phyloP scores from a whole-genome alignment of 768 basidiomycete genomes.

The Rhizopogon salebrosus region DNA sequence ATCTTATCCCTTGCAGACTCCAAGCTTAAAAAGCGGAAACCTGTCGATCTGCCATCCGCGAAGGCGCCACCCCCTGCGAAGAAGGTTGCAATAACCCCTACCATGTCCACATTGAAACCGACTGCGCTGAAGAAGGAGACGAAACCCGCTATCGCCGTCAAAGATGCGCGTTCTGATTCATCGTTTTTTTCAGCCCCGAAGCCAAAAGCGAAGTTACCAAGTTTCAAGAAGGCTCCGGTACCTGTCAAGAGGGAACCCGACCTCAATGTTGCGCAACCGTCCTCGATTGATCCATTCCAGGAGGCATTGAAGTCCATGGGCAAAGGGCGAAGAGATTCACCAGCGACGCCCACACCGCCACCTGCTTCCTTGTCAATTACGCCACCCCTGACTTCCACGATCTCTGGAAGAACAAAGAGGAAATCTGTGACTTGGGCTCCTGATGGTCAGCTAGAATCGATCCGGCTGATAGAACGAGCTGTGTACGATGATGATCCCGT shows the following conservation, averaged over 20 bases:
- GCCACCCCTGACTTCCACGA: constrained; percentile 30
- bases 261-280: constrained; percentile 66
- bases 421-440: constrained; percentile 79
- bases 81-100: constrained; percentile 47
- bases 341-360: constrained; percentile 57
- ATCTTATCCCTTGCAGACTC: constrained; percentile 34
- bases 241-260: constrained; percentile 47
- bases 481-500: constrained; percentile 85
- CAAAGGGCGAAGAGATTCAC: constrained; percentile 57
- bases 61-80: constrained; percentile 57
- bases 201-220: constrained; percentile 77
- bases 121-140: constrained; percentile 56
- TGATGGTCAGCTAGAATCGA: constrained; percentile 65
- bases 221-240: constrained; percentile 74
- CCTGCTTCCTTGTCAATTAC: constrained; percentile 23
- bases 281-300: constrained; percentile 75
- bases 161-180: constrained; percentile 80
- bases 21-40: constrained; percentile 74
- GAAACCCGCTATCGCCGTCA: constrained; percentile 36
- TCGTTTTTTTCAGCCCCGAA: constrained; percentile 89
- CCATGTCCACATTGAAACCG: constrained; percentile 18
- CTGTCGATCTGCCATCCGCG: constrained; percentile 41
- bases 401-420: constrained; percentile 54
- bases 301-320: constrained; percentile 76
- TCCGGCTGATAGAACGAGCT: constrained; percentile 79